Conservation (phyloP, 352 stramenopile species). For the Phytophthora lateralis region DNA sequence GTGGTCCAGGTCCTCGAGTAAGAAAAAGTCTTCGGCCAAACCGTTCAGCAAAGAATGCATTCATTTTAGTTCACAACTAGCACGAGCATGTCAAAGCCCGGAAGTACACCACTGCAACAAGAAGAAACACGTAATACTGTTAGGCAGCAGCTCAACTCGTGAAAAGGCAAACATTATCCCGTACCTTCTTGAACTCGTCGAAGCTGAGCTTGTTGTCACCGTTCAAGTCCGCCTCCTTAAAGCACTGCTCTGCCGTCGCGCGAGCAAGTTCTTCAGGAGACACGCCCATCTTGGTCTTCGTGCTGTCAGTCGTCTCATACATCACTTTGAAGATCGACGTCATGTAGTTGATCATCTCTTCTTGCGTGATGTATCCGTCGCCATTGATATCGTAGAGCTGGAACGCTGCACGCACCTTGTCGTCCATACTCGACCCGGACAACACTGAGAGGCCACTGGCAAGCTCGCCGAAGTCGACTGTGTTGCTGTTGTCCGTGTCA, state of each 20-base stretch:
- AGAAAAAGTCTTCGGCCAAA: background rate
- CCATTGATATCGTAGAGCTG: slow-evolving; percentile 87
- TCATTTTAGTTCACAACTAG: slow-evolving; percentile 31
- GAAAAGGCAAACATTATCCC: slow-evolving; percentile 1
- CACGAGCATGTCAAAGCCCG: slow-evolving; percentile 27
- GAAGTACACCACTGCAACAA: slow-evolving; percentile 49
- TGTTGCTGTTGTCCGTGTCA: slow-evolving; percentile 86
- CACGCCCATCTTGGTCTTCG: slow-evolving; percentile 79
- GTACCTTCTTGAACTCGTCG: slow-evolving; percentile 90
- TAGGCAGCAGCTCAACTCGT: slow-evolving; percentile 18
- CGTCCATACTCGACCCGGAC: slow-evolving; percentile 85
- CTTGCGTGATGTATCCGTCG: slow-evolving; percentile 83
- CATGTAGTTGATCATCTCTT: slow-evolving; percentile 91
- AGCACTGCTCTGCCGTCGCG: slow-evolving; percentile 84
- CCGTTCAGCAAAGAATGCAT: slow-evolving; percentile 21
- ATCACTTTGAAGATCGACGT: slow-evolving; percentile 91
- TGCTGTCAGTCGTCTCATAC: slow-evolving; percentile 84
- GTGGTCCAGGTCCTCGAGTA: slow-evolving; percentile 23
- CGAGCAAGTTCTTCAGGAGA: slow-evolving; percentile 78
- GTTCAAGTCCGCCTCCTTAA: slow-evolving; percentile 86
- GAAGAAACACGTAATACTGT: slow-evolving; percentile 6
- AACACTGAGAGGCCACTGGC: slow-evolving; percentile 85
- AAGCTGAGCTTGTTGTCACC: slow-evolving; percentile 88
- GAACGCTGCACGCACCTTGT: slow-evolving; percentile 87
- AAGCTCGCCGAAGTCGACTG: slow-evolving; percentile 87